Conservation (phyloP, 2,329 filamentous ascomycete genomes). For the Pseudogymnoascus sp. region DNA sequence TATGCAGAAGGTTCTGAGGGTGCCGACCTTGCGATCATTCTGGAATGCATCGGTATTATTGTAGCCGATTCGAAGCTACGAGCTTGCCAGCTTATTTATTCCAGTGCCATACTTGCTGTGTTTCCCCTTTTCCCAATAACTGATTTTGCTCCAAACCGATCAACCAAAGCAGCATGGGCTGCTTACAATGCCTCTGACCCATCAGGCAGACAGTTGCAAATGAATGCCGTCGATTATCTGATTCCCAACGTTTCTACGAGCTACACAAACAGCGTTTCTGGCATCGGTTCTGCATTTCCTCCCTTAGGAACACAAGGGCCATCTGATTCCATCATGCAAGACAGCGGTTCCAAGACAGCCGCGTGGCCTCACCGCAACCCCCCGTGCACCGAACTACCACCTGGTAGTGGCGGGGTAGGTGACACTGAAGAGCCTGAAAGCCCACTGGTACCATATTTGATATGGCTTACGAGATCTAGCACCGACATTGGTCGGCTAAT, state of each 20-base stretch:
- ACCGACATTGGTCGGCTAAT: slow-evolving; percentile 53
- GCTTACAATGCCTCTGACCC: slow-evolving; percentile 45
- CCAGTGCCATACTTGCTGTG: slow-evolving; percentile 59
- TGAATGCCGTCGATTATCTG: slow-evolving; percentile 56
- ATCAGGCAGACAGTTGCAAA: slow-evolving; percentile 24
- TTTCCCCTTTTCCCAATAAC: slow-evolving; percentile 46
- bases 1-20: slow-evolving; percentile 45
- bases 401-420: slow-evolving; percentile 21
- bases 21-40: slow-evolving; percentile 55
- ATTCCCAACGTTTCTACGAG: slow-evolving; percentile 37
- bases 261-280: slow-evolving; percentile 38
- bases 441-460: slow-evolving; percentile 64
- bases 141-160: slow-evolving; percentile 41
- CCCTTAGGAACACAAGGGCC: not conserved
- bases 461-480: slow-evolving; percentile 51
- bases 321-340: slow-evolving; percentile 9
- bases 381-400: not conserved
- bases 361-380: slow-evolving; percentile 16
- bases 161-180: slow-evolving; percentile 42
- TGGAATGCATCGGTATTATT: slow-evolving; percentile 70
- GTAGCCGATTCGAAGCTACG: slow-evolving; percentile 72
- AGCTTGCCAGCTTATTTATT: slow-evolving; percentile 60
- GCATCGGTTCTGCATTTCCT: slow-evolving; percentile 17
- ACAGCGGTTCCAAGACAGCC: slow-evolving; percentile 17
- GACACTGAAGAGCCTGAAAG: slow-evolving; percentile 55